These are phyloP conservation scores for Isatis tinctoria DNA, from an alignment of 345 rosid species.

Conservation along the genomic window DNA sequence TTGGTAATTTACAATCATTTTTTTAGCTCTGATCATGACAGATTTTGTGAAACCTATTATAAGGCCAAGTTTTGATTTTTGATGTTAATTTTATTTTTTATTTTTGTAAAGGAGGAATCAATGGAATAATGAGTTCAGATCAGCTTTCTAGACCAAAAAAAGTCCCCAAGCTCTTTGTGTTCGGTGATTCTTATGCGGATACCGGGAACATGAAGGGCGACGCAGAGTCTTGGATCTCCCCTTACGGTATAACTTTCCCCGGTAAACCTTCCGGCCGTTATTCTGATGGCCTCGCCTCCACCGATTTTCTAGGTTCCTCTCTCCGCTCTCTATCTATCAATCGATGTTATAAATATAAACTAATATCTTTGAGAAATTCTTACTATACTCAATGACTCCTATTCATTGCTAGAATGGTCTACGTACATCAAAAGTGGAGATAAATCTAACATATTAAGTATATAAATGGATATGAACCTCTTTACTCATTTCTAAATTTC, in stretches of 20 bases:
- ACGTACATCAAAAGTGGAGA: too few species aligned
- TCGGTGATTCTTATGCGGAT: conserved; percentile 63
- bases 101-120: conserved; percentile 5
- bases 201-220: conserved; percentile 44
- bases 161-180: conserved; percentile 43
- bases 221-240: conserved; percentile 41
- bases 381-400: too few species aligned
- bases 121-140: background rate
- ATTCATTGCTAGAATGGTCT: too few species aligned
- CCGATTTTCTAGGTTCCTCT: conserved; percentile 48
- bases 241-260: conserved; percentile 59
- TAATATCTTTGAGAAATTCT: too few species aligned
- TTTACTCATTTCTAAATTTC: too few species aligned
- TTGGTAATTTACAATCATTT: conserved; percentile 3
- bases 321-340: background rate
- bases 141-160: conserved; percentile 5
- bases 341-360: too few species aligned
- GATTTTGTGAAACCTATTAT: background rate
- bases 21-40: background rate
- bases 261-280: conserved; percentile 59
- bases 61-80: too few species aligned
- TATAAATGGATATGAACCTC: too few species aligned
- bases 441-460: too few species aligned
- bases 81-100: background rate
- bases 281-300: conserved; percentile 52